These are phyloP conservation scores for Melastoma malabathricum DNA, from an alignment of 345 rosid genomes.

Conservation along the genomic window DNA sequence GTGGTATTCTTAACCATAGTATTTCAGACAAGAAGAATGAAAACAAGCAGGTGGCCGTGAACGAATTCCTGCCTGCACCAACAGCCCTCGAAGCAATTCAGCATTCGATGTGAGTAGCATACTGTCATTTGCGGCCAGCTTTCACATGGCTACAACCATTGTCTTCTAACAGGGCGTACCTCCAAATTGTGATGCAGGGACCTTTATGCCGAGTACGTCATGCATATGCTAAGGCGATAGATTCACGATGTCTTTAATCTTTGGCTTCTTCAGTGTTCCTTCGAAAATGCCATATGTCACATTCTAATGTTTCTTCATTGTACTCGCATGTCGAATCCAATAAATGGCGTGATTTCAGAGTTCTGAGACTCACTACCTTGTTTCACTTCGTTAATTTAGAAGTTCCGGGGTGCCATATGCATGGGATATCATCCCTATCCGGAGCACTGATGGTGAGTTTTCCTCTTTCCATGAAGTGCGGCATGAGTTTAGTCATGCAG, in stretches of 20 bases:
- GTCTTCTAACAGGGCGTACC: background rate
- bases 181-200: slow-evolving; percentile 41
- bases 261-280: too few species aligned
- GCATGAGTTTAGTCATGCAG: too few species aligned
- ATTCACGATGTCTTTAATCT: background rate
- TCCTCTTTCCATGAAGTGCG: too few species aligned
- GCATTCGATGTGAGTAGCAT: slow-evolving; percentile 69
- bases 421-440: too few species aligned
- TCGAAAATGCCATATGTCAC: too few species aligned
- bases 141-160: background rate
- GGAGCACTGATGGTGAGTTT: too few species aligned
- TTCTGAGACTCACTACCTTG: too few species aligned
- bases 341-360: too few species aligned
- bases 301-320: too few species aligned
- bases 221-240: slow-evolving; percentile 68
- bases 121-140: background rate
- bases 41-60: slow-evolving; percentile 95
- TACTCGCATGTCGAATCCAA: too few species aligned
- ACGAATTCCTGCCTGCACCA: slow-evolving; percentile 71
- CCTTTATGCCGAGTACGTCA: slow-evolving; percentile 71
- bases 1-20: background rate
- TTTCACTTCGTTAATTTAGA: too few species aligned
- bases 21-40: slow-evolving; percentile 85
- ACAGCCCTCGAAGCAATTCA: slow-evolving; percentile 69
- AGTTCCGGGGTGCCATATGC: too few species aligned